Evolutionary conservation across 495 filamentous ascomycete genomes (phyloP).

Genomic region (Jackrogersella minutella): DNA sequence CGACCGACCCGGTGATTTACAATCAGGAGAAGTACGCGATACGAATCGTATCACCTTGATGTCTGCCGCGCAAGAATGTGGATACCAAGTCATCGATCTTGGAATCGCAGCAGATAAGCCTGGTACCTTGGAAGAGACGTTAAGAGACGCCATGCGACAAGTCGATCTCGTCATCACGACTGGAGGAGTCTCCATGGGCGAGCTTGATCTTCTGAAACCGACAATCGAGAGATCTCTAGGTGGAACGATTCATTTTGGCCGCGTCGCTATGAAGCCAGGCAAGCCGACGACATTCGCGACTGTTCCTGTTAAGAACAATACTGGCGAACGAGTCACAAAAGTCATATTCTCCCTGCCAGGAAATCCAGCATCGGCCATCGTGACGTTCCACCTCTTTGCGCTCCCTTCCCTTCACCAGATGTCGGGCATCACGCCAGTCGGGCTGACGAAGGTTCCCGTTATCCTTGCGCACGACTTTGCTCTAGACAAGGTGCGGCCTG

Average conservation of each 20-base stretch:
- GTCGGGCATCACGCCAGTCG: constrained; percentile 65
- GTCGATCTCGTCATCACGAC: constrained; percentile 90
- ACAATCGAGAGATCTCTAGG: constrained; percentile 91
- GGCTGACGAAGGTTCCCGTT: constrained; percentile 76
- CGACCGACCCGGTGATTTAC: constrained; percentile 66
- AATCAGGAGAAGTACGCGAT: constrained; percentile 87
- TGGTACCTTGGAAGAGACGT: constrained; percentile 76
- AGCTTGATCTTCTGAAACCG: constrained; percentile 95
- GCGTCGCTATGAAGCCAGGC: constrained; percentile 96
- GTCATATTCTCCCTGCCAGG: constrained; percentile 92
- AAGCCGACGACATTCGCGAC: constrained; percentile 98
- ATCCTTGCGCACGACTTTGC: constrained; percentile 73
- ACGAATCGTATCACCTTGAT: constrained; percentile 89
- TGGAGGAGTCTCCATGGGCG: constrained; percentile 97
- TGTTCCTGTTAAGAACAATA: constrained; percentile 69
- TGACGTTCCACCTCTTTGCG: constrained; percentile 93
- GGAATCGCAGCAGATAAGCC: constrained; percentile 86
- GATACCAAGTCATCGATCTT: constrained; percentile 82
- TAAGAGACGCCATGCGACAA: constrained; percentile 74
- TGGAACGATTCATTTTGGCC: constrained; percentile 95
- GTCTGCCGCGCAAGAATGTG: constrained; percentile 75
- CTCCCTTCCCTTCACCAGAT: constrained; percentile 83
- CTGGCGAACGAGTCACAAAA: constrained; percentile 65
- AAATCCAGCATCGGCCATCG: constrained; percentile 91
- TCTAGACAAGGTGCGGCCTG: constrained; percentile 75